Percentiles rank a stretch among this genome's conserved stretches.
These are phyloP conservation scores for Capniomyces stellatus DNA, from an alignment of 371 early-diverging fungal species.

Conservation along the genomic window DNA sequence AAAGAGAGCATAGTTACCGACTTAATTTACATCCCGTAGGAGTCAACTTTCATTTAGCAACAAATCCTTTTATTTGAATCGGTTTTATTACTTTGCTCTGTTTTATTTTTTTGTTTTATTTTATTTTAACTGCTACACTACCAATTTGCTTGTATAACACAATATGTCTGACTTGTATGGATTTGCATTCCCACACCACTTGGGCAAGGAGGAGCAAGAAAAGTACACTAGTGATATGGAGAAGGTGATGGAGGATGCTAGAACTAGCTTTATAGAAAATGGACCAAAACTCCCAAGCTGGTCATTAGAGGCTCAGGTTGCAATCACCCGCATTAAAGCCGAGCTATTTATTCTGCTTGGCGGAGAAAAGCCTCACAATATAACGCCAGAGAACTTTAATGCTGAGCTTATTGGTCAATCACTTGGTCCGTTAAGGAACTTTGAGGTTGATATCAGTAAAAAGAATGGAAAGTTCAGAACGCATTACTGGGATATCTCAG, in stretches of 20 bases:
- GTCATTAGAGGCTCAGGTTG: constrained; percentile 1
- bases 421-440: not conserved
- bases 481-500: not conserved
- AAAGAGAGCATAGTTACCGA: no score
- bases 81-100: no score
- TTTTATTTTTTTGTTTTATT: no score
- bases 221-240: not conserved
- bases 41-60: no score
- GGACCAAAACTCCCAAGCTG: constrained; percentile 2
- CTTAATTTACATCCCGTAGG: no score
- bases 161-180: not conserved
- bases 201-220: not conserved
- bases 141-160: no score
- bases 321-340: not conserved
- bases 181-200: not conserved
- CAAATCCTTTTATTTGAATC: no score
- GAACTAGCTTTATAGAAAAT: not conserved
- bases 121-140: no score
- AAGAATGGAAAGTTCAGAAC: not conserved
- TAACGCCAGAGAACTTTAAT: constrained; percentile 1
- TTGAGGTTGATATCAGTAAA: not conserved
- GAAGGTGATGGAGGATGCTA: not conserved
- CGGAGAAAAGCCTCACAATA: no score
- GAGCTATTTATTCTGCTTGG: not conserved
- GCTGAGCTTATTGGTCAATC: not conserved